Conservation (phyloP, 768 basidiomycete genomes). For the Suillus discolor region DNA sequence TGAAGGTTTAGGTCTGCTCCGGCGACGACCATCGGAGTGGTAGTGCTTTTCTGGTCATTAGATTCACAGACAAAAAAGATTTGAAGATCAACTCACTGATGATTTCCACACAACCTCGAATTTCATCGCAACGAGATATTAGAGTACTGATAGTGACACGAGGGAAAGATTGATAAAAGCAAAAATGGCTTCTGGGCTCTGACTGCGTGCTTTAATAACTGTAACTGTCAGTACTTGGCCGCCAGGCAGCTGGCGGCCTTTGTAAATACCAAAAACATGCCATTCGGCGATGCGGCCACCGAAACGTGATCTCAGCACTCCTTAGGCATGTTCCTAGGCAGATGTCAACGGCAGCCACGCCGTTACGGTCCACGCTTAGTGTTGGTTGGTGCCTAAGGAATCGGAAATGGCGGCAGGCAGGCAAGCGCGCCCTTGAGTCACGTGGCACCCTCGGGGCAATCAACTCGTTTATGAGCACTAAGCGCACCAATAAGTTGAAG, state of each 20-base stretch:
- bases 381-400: not conserved
- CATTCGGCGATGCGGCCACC: not conserved
- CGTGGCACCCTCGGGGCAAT: not conserved
- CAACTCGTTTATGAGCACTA: constrained; percentile 4
- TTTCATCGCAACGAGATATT: constrained; percentile 15
- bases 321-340: not conserved
- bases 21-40: constrained; percentile 41
- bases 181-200: not conserved
- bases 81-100: constrained; percentile 25
- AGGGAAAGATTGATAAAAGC: not conserved
- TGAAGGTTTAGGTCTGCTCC: constrained; percentile 53
- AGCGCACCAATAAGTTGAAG: not conserved
- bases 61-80: not conserved
- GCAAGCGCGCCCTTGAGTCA: not conserved
- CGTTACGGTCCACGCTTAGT: not conserved
- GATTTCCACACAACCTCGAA: constrained; percentile 38
- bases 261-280: not conserved
- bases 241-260: not conserved
- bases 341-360: not conserved
- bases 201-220: constrained; percentile 1
- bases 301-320: not conserved
- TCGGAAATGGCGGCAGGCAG: too few species aligned
- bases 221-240: not conserved
- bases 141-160: not conserved
- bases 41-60: constrained; percentile 26